phyloP scores from a whole-genome alignment of 2,329 filamentous ascomycete genomes.

The Mollisia scopiformis region DNA sequence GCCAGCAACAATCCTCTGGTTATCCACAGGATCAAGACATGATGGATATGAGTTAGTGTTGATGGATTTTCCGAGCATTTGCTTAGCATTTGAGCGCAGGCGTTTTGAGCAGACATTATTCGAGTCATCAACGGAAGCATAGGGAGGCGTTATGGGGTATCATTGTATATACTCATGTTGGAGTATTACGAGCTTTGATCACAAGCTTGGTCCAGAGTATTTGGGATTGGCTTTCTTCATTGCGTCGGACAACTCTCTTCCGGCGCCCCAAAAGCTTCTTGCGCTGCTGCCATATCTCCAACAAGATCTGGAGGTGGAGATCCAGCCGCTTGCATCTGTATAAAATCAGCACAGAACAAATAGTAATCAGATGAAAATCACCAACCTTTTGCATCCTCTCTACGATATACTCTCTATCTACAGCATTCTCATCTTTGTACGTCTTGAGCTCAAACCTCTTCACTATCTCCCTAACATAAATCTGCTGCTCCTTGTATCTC shows the following conservation, averaged over 20 bases:
- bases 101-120: constrained; percentile 22
- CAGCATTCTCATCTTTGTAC: constrained; percentile 81
- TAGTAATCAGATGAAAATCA: constrained; percentile 15
- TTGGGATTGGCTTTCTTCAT: constrained; percentile 41
- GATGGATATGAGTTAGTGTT: constrained; percentile 33
- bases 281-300: constrained; percentile 83
- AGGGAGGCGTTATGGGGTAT: constrained; percentile 18
- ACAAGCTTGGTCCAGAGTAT: constrained; percentile 5
- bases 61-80: constrained; percentile 3
- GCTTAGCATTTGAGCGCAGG: constrained; percentile 26
- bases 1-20: constrained; percentile 26
- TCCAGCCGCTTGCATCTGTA: constrained; percentile 93
- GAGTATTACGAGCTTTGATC: neutral
- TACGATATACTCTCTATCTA: constrained; percentile 89
- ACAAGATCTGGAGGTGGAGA: constrained; percentile 90
- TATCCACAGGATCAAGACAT: constrained; percentile 35
- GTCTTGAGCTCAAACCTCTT: constrained; percentile 80
- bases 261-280: constrained; percentile 66
- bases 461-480: constrained; percentile 83
- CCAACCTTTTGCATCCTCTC: constrained; percentile 96
- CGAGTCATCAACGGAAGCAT: constrained; percentile 6
- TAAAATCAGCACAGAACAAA: constrained; percentile 24
- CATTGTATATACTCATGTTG: constrained; percentile 8
- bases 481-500: constrained; percentile 80
- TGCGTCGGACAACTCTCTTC: constrained; percentile 67